These are phyloP conservation scores for Fusarium mangiferae DNA, from an alignment of 2,329 filamentous ascomycete genomes.

Conservation along the genomic window DNA sequence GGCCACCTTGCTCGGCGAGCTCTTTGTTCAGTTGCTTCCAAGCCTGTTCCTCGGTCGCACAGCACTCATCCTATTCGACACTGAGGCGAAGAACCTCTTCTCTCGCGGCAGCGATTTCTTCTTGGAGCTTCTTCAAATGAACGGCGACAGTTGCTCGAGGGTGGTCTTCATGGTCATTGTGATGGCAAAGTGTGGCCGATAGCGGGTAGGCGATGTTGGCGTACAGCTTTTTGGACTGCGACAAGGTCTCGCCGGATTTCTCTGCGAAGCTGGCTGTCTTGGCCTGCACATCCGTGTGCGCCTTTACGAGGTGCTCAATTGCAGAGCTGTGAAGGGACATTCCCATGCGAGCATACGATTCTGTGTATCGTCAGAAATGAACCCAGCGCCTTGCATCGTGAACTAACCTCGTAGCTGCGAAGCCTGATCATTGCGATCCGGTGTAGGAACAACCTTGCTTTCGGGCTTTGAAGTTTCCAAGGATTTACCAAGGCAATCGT, in stretches of 20 bases:
- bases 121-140: slow-evolving; percentile 41
- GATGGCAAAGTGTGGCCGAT: slow-evolving; percentile 47
- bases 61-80: slow-evolving; percentile 43
- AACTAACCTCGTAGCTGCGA: slow-evolving; percentile 37
- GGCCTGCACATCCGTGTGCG: slow-evolving; percentile 36
- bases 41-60: slow-evolving; percentile 27
- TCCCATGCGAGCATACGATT: slow-evolving; percentile 40
- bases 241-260: slow-evolving; percentile 25
- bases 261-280: slow-evolving; percentile 35
- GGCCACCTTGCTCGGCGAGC: neutral
- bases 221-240: slow-evolving; percentile 42
- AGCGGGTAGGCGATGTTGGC: slow-evolving; percentile 48
- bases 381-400: fast-evolving
- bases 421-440: neutral
- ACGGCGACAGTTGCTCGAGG: slow-evolving; percentile 40
- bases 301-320: slow-evolving; percentile 31
- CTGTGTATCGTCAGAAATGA: slow-evolving; percentile 16
- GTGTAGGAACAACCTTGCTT: neutral
- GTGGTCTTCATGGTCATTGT: slow-evolving; percentile 25
- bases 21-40: slow-evolving; percentile 28
- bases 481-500: slow-evolving; percentile 26
- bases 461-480: neutral
- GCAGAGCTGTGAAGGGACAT: slow-evolving; percentile 9
- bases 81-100: slow-evolving; percentile 38
- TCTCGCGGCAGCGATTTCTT: slow-evolving; percentile 36